Conservation (phyloP, 441 rosid genomes). For the Macaranga tanarius region DNA sequence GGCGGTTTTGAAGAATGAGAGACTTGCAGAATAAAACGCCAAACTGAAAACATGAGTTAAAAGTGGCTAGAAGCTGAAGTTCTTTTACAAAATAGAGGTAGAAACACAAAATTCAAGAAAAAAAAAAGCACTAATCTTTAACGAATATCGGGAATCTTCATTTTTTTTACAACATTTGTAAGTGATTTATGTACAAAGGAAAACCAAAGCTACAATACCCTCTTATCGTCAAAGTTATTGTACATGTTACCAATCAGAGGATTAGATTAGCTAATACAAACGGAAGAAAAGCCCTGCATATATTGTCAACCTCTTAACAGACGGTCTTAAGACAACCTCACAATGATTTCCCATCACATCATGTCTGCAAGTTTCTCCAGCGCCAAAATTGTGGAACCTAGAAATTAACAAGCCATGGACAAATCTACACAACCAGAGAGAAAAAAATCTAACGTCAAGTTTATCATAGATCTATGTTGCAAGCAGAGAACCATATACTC, state of each 20-base stretch:
- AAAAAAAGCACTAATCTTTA: too few relatives aligned
- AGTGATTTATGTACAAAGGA: conserved; percentile 31
- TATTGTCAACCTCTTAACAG: background rate
- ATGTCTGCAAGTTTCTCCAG: conserved; percentile 10
- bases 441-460: background rate
- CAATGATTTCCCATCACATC: conserved; percentile 1
- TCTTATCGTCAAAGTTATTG: conserved; percentile 23
- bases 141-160: background rate
- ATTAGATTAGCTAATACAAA: conserved; percentile 25
- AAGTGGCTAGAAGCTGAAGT: too few relatives aligned
- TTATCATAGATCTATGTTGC: background rate
- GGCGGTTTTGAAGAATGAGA: too few relatives aligned
- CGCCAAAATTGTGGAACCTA: conserved; percentile 4
- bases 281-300: conserved; percentile 4
- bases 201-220: conserved; percentile 15
- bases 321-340: background rate
- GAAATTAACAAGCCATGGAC: background rate
- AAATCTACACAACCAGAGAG: conserved; percentile 4
- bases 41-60: too few relatives aligned
- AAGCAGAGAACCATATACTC: conserved; percentile 13
- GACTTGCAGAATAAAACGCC: too few relatives aligned
- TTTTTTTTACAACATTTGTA: conserved; percentile 15
- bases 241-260: conserved; percentile 23
- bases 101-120: too few relatives aligned
- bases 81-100: too few relatives aligned